Evolutionary conservation across 1,139 yeast genomes (phyloP), one percentile per base, ranked within the genome.

Genomic region (Suhomyces panamericanus): DNA sequence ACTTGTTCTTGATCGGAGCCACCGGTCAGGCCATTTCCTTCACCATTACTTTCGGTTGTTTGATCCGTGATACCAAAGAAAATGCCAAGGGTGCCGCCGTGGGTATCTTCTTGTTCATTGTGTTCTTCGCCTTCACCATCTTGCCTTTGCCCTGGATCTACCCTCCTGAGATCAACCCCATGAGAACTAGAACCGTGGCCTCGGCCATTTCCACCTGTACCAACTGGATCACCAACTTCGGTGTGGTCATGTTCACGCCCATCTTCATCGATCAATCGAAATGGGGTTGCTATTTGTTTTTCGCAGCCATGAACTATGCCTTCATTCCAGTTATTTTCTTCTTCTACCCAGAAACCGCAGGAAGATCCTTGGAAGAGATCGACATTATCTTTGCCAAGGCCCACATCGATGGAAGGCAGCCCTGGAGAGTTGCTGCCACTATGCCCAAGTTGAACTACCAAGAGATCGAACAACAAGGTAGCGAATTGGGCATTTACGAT

Each of bases 91-190:
- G 67, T 55, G 62, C 64, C 39, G 66, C 64, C 12, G 79, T 78
- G 24, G 80, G 80, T 60, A 63, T 80, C 51, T 80, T 73, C 68
- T 67, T 77, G 41, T 79, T 77, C 57, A 78, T 77, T 57, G 59
- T 70, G 36, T 77, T 78, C 68, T 78, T 79, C 52, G 83, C 82
- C 3, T 70, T 77, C 59, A 79, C 82, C 38, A 76, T 78, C 64
- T 70, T 79, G 49, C 83, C 81, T 35, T 70, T 78, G 64, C 79
- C 82, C 51, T 77, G 82, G 76, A 69, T 80, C 45, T 78, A 78
- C 61, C 83, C 83, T 41, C 81, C 85, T 33, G 87, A 81, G 63
- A 78, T 81, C 49, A 75, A 79, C 58, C 84, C 85, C 10, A 70
- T 79, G 59, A 71, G 77, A 58, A 76, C 81, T 35, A 77, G 86